These are phyloP conservation scores for Breviolum minutum DNA, from an alignment of 73 alveolate species.

Conservation along the genomic window DNA sequence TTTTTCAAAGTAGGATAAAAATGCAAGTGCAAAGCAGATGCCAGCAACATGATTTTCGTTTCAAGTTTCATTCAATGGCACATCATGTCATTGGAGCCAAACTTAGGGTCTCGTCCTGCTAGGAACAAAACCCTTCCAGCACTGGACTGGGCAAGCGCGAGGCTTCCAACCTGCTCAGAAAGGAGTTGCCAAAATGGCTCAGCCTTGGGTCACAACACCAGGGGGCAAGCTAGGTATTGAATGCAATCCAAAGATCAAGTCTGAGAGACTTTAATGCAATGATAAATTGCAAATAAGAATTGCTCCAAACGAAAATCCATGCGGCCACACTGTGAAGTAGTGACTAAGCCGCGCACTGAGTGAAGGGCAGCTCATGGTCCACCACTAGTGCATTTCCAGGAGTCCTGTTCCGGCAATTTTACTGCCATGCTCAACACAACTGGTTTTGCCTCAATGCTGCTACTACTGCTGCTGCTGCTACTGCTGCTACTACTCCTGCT, in stretches of 20 bases:
- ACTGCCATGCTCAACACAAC: not conserved
- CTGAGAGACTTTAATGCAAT: not conserved
- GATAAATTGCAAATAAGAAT: not conserved
- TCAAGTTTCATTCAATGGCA: too few relatives aligned
- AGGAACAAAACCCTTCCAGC: constrained; percentile 68
- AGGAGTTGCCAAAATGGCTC: constrained; percentile 93
- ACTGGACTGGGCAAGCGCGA: constrained; percentile 68
- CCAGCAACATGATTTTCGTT: too few relatives aligned
- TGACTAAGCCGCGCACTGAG: not conserved
- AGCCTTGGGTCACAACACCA: constrained; percentile 12
- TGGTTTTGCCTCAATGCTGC: too few relatives aligned
- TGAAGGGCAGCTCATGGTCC: constrained; percentile 73
- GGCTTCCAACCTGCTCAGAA: constrained; percentile 89
- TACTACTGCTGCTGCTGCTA: too few relatives aligned
- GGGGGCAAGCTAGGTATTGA: not conserved
- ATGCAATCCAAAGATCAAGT: not conserved
- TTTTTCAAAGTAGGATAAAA: too few relatives aligned
- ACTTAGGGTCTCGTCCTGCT: not conserved
- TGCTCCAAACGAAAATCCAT: too few relatives aligned
- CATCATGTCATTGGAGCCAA: too few relatives aligned
- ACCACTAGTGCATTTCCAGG: constrained; percentile 94
- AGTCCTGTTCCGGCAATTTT: not conserved
- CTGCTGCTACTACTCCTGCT: too few relatives aligned
- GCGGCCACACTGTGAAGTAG: not conserved
- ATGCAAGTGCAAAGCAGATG: too few relatives aligned